Conservation (phyloP, 371 early-diverging fungal species). For the Haplosporangium sp. region DNA sequence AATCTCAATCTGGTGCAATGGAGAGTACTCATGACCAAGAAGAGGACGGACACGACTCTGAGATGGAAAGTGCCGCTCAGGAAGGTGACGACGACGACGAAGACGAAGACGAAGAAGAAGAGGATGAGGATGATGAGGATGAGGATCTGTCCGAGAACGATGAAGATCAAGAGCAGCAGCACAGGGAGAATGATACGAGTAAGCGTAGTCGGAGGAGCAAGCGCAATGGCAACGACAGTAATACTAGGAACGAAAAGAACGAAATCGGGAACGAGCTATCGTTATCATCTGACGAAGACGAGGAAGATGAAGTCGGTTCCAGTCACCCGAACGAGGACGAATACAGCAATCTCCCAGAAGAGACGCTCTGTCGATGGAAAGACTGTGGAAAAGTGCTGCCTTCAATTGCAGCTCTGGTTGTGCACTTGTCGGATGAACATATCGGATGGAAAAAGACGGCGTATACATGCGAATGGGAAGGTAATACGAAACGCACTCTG, state of each 20-base stretch:
- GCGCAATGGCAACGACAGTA: not conserved
- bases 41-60: not conserved
- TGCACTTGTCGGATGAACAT: slow-evolving; percentile 73
- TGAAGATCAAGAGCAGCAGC: not conserved
- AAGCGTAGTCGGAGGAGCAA: not conserved
- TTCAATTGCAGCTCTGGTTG: slow-evolving; percentile 58
- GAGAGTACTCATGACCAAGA: not conserved
- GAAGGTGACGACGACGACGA: not conserved
- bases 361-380: slow-evolving; percentile 64
- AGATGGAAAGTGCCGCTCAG: not conserved
- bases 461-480: slow-evolving; percentile 73
- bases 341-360: slow-evolving; percentile 45
- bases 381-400: slow-evolving; percentile 58
- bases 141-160: slow-evolving; percentile 3
- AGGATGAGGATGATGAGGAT: slow-evolving; percentile 5
- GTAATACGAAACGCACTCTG: slow-evolving; percentile 1
- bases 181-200: not conserved
- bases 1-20: no score
- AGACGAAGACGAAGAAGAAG: slow-evolving; percentile 5
- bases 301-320: slow-evolving; percentile 22
- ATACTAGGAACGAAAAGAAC: not conserved
- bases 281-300: slow-evolving; percentile 37
- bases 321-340: slow-evolving; percentile 29
- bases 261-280: slow-evolving; percentile 14
- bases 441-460: slow-evolving; percentile 74